These are phyloP conservation scores for Flaveria bidentis DNA, from an alignment of 129 eudicot genomes.

Conservation along the genomic window DNA sequence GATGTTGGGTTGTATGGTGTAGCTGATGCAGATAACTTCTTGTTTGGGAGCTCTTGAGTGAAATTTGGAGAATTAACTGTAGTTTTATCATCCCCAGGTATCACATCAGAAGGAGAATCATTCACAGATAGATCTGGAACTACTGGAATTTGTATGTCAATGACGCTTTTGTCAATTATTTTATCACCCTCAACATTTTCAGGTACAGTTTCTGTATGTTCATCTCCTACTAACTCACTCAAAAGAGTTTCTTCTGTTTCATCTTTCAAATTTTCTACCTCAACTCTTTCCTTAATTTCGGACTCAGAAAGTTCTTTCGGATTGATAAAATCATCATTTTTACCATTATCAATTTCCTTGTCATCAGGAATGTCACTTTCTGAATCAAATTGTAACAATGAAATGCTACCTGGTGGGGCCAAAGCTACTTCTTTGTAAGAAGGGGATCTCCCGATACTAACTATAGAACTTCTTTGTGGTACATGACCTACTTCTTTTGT, in stretches of 20 bases:
- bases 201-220: constrained; percentile 36
- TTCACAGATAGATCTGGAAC: constrained; percentile 37
- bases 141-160: constrained; percentile 35
- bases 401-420: constrained; percentile 92
- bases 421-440: constrained; percentile 97
- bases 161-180: constrained; percentile 39
- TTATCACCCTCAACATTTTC: constrained; percentile 41
- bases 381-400: constrained; percentile 56
- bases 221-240: constrained; percentile 26
- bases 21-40: constrained; percentile 91
- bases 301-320: constrained; percentile 30
- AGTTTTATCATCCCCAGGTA: constrained; percentile 37
- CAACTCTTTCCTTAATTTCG: constrained; percentile 33
- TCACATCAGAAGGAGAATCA: constrained; percentile 35
- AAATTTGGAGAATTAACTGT: constrained; percentile 44
- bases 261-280: constrained; percentile 36
- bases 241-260: constrained; percentile 48
- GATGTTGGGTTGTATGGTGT: constrained; percentile 79
- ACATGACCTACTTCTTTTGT: constrained; percentile 51
- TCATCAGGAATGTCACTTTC: constrained; percentile 45
- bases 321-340: constrained; percentile 32
- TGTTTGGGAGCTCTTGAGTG: constrained; percentile 50
- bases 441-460: constrained; percentile 91
- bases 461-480: constrained; percentile 63
- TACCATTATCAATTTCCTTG: constrained; percentile 41